Percentiles rank a stretch among this genome's conserved stretches.
Conservation (phyloP, 2,329 filamentous ascomycete species). For the Aspergillus pseudoterreus region DNA sequence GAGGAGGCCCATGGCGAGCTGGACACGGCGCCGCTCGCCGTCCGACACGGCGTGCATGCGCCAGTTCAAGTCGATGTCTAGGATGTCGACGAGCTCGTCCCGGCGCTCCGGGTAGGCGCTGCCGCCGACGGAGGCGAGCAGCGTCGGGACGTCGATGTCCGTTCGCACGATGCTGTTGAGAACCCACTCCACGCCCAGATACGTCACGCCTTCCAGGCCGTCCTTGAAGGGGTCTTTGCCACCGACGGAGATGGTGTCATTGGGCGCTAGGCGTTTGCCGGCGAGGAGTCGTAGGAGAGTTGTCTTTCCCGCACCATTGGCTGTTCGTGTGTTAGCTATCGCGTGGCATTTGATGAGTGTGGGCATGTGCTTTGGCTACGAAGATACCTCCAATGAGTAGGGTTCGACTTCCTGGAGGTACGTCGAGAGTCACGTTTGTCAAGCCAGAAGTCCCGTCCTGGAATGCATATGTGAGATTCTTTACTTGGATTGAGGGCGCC, state of each 20-base stretch:
- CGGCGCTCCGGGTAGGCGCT: constrained; percentile 75
- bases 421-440: constrained; percentile 65
- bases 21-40: constrained; percentile 84
- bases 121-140: constrained; percentile 81
- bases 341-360: neutral
- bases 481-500: constrained; percentile 64
- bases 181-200: constrained; percentile 96
- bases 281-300: constrained; percentile 91
- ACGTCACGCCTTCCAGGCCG: constrained; percentile 88
- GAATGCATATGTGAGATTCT: constrained; percentile 80
- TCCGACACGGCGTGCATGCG: constrained; percentile 95
- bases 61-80: constrained; percentile 90
- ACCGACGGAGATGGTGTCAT: constrained; percentile 68
- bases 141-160: constrained; percentile 85
- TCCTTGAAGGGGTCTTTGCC: constrained; percentile 90
- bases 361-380: neutral
- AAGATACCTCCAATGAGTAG: constrained; percentile 80
- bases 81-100: constrained; percentile 80
- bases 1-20: constrained; percentile 92
- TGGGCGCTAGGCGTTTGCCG: constrained; percentile 87
- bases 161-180: constrained; percentile 93
- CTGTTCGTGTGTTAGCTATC: constrained; percentile 34
- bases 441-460: constrained; percentile 80
- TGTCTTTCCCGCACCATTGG: constrained; percentile 96
- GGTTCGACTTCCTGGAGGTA: constrained; percentile 81